These are phyloP conservation scores for Leucaena leucocephala DNA, from an alignment of 306 rosid species.

Conservation along the genomic window DNA sequence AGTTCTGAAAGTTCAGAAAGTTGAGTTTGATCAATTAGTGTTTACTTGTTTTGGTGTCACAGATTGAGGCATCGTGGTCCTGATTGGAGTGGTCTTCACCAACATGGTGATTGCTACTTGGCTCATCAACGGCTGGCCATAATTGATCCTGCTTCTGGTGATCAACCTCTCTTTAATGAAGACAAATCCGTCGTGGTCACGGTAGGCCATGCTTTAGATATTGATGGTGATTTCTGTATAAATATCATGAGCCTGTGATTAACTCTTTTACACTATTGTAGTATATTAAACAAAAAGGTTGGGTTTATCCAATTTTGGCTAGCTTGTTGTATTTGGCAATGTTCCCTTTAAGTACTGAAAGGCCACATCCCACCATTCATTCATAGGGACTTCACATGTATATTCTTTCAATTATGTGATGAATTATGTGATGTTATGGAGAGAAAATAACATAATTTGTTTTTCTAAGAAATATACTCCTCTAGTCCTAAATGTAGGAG, in stretches of 20 bases:
- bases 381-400: not conserved
- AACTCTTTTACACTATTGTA: not conserved
- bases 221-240: not conserved
- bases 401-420: not conserved
- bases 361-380: not conserved
- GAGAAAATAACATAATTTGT: not conserved
- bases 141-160: constrained; percentile 97
- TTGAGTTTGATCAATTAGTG: constrained; percentile 3
- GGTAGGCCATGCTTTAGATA: constrained; percentile 45
- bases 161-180: constrained; percentile 96
- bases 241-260: not conserved
- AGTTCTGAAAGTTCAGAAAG: not conserved
- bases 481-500: too few relatives aligned
- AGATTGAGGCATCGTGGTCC: constrained; percentile 98
- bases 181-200: constrained; percentile 83
- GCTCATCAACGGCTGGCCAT: constrained; percentile 96
- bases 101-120: constrained; percentile 77
- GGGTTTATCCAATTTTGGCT: constrained; percentile 16
- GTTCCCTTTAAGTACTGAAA: not conserved
- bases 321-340: not conserved
- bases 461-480: too few relatives aligned
- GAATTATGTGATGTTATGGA: not conserved
- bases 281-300: not conserved
- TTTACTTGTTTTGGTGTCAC: constrained; percentile 22
- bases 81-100: constrained; percentile 96